Percentiles rank a stretch among this genome's conserved stretches.
Conservation (phyloP, 2,329 filamentous ascomycete genomes). For the Claviceps sp. region DNA sequence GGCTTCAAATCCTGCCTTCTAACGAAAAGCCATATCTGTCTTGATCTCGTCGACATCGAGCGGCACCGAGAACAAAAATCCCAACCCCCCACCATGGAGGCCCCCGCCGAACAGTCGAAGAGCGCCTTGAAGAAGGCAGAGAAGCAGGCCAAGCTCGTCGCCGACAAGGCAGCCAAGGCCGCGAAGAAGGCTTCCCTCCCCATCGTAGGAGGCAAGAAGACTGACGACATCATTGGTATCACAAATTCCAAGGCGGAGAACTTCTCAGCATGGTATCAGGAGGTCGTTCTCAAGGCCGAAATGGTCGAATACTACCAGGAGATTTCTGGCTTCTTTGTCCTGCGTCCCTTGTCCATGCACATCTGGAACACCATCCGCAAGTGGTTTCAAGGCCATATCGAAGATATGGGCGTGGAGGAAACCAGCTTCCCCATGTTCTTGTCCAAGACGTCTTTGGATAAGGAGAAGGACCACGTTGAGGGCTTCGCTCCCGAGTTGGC, state of each 20-base stretch:
- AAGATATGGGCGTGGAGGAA: slow-evolving; percentile 85
- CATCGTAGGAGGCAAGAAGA: slow-evolving; percentile 45
- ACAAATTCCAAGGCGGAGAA: slow-evolving; percentile 74
- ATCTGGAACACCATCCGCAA: slow-evolving; percentile 53
- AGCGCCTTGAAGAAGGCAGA: slow-evolving; percentile 53
- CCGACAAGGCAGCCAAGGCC: slow-evolving; percentile 49
- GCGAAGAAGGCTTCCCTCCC: slow-evolving; percentile 39
- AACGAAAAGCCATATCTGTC: not conserved
- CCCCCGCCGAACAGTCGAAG: slow-evolving; percentile 34
- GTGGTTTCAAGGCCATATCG: slow-evolving; percentile 63
- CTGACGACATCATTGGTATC: slow-evolving; percentile 69
- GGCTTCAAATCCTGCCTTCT: not conserved
- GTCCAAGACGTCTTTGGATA: slow-evolving; percentile 72
- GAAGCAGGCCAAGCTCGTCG: slow-evolving; percentile 47
- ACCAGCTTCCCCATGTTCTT: slow-evolving; percentile 96
- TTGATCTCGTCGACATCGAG: not conserved
- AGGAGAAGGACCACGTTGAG: slow-evolving; percentile 93
- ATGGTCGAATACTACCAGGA: slow-evolving; percentile 94
- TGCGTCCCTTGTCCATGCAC: slow-evolving; percentile 58
- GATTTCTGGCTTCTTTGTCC: slow-evolving; percentile 93
- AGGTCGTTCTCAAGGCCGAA: slow-evolving; percentile 91
- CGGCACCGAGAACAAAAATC: slow-evolving; percentile 8
- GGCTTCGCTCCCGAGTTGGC: slow-evolving; percentile 92
- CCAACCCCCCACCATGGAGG: slow-evolving; percentile 13
- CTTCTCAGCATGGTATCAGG: slow-evolving; percentile 93